These are phyloP conservation scores for Sclerotinia sclerotiorum DNA, from an alignment of 2,329 filamentous ascomycete species.

Conservation along the genomic window DNA sequence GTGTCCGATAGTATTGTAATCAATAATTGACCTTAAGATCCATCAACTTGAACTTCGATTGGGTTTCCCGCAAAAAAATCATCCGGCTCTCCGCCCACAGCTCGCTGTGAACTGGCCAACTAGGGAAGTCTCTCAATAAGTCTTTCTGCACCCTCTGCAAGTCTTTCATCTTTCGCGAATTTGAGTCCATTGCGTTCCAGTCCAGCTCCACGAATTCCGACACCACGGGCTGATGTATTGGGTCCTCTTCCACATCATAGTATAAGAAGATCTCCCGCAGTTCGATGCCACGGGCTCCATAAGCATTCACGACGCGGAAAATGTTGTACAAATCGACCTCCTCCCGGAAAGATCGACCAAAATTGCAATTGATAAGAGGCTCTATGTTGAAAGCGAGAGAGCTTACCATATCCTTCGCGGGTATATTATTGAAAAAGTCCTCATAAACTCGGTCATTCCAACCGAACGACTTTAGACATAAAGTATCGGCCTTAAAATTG, in stretches of 20 bases:
- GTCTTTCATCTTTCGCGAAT: background rate
- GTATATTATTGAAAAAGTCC: conserved; percentile 4
- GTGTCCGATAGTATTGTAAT: background rate
- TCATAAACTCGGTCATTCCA: background rate
- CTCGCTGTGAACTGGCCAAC: background rate
- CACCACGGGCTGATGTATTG: background rate
- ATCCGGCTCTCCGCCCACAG: background rate
- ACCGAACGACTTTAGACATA: background rate
- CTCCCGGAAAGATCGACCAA: background rate
- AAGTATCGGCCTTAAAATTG: conserved; percentile 9
- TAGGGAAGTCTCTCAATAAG: conserved; percentile 9
- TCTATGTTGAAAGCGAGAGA: conserved; percentile 17
- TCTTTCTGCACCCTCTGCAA: conserved; percentile 20
- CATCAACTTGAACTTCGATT: conserved; percentile 21
- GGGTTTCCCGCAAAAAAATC: background rate
- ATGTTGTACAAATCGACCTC: conserved; percentile 13
- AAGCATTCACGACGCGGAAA: conserved; percentile 12
- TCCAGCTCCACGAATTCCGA: conserved; percentile 21
- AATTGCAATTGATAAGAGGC: background rate
- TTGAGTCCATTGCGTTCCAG: conserved; percentile 19
- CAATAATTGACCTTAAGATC: background rate
- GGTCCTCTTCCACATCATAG: background rate
- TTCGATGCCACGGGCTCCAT: background rate
- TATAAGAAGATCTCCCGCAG: conserved; percentile 19
- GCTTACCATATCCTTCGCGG: background rate